Evolutionary conservation across 1,284 basidiomycete species (phyloP).

Genomic region (Marasmius fiardii): DNA sequence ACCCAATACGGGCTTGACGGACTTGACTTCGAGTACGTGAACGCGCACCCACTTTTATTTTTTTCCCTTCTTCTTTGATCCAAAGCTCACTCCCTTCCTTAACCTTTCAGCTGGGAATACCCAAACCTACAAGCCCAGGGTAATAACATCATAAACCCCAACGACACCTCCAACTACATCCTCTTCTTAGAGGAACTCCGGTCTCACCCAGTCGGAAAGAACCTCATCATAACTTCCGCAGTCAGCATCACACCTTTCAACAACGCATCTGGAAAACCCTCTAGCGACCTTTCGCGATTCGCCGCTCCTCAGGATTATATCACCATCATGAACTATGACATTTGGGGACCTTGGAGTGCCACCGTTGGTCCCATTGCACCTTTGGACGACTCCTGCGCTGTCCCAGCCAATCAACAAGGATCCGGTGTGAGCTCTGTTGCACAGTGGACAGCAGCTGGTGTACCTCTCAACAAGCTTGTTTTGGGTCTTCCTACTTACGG

Average conservation of each 20-base stretch:
- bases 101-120: slow-evolving; percentile 62
- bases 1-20: slow-evolving; percentile 68
- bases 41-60: too few relatives aligned
- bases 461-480: slow-evolving; percentile 70
- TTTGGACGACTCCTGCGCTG: slow-evolving; percentile 73
- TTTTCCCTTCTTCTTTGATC: too few relatives aligned
- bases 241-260: slow-evolving; percentile 58
- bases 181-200: slow-evolving; percentile 65
- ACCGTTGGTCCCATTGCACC: slow-evolving; percentile 75
- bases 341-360: slow-evolving; percentile 27
- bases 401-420: slow-evolving; percentile 56
- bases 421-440: slow-evolving; percentile 72
- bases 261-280: slow-evolving; percentile 43
- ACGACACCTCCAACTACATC: slow-evolving; percentile 56
- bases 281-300: slow-evolving; percentile 56
- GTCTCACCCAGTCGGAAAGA: slow-evolving; percentile 40
- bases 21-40: slow-evolving; percentile 76
- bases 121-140: slow-evolving; percentile 51
- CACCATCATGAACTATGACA: slow-evolving; percentile 72
- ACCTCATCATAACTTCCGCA: slow-evolving; percentile 65
- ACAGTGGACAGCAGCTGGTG: slow-evolving; percentile 69
- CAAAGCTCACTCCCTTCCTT: too few relatives aligned
- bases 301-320: slow-evolving; percentile 66
- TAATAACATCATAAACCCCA: slow-evolving; percentile 47
- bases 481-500: slow-evolving; percentile 82